Evolutionary conservation across 495 filamentous ascomycete species (phyloP).

Genomic region (Rhizodiscina lignyota): DNA sequence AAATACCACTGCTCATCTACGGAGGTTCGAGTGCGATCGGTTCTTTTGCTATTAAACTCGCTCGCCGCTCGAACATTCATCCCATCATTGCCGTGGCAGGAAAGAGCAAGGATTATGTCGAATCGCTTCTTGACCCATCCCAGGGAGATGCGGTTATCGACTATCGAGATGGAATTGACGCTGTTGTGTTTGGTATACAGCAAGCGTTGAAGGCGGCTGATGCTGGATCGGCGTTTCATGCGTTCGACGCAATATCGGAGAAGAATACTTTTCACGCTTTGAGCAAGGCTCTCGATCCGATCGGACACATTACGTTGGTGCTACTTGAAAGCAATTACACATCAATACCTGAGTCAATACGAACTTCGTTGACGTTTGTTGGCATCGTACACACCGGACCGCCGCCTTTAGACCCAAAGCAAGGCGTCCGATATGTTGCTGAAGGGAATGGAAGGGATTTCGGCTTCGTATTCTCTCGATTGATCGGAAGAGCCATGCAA

Average conservation of each 20-base stretch:
- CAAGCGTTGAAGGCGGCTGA: background rate
- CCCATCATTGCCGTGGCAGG: background rate
- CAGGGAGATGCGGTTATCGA: constrained; percentile 1
- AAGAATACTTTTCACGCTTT: background rate
- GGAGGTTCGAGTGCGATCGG: background rate
- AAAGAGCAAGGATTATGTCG: background rate
- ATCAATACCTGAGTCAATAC: constrained; percentile 7
- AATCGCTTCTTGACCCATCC: background rate
- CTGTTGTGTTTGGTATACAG: background rate
- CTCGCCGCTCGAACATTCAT: background rate
- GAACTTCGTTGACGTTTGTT: constrained; percentile 22
- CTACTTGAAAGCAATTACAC: constrained; percentile 17
- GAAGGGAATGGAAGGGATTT: constrained; percentile 3
- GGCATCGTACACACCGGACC: constrained; percentile 32
- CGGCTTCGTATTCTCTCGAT: constrained; percentile 34
- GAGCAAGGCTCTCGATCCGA: background rate
- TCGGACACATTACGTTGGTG: constrained; percentile 36
- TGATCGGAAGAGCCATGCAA: constrained; percentile 31
- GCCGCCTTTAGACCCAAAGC: too few relatives aligned
- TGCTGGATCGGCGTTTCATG: background rate
- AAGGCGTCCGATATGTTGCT: too few relatives aligned
- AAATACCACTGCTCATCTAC: background rate
- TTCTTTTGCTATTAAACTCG: background rate
- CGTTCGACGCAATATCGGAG: background rate
- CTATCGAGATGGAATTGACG: background rate